These are phyloP conservation scores for Fusarium siculi DNA, from an alignment of 2,329 filamentous ascomycete genomes.

Conservation along the genomic window DNA sequence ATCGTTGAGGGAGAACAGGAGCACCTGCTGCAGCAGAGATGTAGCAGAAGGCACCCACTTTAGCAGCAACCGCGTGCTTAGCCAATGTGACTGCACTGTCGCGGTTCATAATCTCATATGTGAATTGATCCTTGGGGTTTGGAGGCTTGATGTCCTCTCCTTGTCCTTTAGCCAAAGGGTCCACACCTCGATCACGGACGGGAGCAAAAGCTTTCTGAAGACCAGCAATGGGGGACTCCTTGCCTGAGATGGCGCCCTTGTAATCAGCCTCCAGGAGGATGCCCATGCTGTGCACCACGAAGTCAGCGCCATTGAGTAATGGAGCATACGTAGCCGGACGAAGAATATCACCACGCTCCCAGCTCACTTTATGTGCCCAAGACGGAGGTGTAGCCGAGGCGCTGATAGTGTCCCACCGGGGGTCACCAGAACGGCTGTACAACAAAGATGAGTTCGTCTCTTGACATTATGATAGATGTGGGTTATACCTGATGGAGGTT, in stretches of 20 bases:
- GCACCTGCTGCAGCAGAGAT: conserved; percentile 89
- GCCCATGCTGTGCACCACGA: conserved; percentile 93
- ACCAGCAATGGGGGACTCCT: conserved; percentile 82
- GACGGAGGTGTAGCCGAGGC: conserved; percentile 74
- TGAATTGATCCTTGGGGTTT: conserved; percentile 79
- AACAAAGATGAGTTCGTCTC: conserved; percentile 32
- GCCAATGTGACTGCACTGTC: conserved; percentile 88
- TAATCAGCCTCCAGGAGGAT: conserved; percentile 98
- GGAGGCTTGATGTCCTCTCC: conserved; percentile 71
- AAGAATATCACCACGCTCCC: conserved; percentile 90
- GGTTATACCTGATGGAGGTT: conserved; percentile 82
- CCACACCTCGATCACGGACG: conserved; percentile 70
- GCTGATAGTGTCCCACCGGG: conserved; percentile 84
- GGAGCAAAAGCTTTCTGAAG: conserved; percentile 81
- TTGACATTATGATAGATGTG: conserved; percentile 1
- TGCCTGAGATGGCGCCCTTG: conserved; percentile 88
- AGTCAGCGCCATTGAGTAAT: conserved; percentile 80
- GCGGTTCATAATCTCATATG: conserved; percentile 97
- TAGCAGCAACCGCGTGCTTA: conserved; percentile 73
- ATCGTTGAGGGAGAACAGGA: conserved; percentile 83
- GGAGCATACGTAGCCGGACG: conserved; percentile 81
- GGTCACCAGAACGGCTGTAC: conserved; percentile 85
- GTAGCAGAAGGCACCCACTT: conserved; percentile 80
- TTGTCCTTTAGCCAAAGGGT: conserved; percentile 73
- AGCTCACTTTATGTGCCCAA: conserved; percentile 86